Evolutionary conservation across 768 basidiomycete genomes (phyloP).

Genomic region (Leccinum olivaceopallidum): DNA sequence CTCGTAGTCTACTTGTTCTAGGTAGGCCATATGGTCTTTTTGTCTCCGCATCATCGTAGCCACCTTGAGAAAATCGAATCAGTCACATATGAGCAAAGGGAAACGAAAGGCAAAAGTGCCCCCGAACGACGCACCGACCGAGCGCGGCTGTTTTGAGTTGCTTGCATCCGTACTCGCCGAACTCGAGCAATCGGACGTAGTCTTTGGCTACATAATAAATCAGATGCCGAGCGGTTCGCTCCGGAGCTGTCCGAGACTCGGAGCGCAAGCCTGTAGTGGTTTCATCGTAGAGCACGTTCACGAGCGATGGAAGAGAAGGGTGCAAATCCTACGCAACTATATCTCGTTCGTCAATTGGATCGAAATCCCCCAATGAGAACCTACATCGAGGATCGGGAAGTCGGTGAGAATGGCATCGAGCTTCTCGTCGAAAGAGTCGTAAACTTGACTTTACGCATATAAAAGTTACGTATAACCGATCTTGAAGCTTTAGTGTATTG

Average conservation of each 20-base stretch:
- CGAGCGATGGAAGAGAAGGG: constrained; percentile 91
- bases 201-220: constrained; percentile 98
- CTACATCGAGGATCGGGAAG: constrained; percentile 95
- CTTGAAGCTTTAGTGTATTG: constrained; percentile 99
- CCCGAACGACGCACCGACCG: constrained; percentile 71
- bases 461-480: constrained; percentile 96
- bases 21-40: constrained; percentile 97
- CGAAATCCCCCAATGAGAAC: constrained; percentile 33
- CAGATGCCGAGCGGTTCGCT: constrained; percentile 90
- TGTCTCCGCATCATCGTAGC: constrained; percentile 98
- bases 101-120: background rate
- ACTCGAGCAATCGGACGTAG: constrained; percentile 94
- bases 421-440: constrained; percentile 97
- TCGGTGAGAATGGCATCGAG: constrained; percentile 90
- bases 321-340: constrained; percentile 69
- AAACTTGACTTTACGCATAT: constrained; percentile 99
- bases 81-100: constrained; percentile 1
- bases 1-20: constrained; percentile 99
- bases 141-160: constrained; percentile 97
- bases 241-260: constrained; percentile 98
- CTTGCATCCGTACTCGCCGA: constrained; percentile 98
- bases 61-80: constrained; percentile 59
- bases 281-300: constrained; percentile 99
- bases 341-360: constrained; percentile 4
- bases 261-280: constrained; percentile 98